A percentile compares a stretch with the other conserved stretches of the same genome.
phyloP scores from a whole-genome alignment of 1,284 basidiomycete species.

The Ustilago curta region DNA sequence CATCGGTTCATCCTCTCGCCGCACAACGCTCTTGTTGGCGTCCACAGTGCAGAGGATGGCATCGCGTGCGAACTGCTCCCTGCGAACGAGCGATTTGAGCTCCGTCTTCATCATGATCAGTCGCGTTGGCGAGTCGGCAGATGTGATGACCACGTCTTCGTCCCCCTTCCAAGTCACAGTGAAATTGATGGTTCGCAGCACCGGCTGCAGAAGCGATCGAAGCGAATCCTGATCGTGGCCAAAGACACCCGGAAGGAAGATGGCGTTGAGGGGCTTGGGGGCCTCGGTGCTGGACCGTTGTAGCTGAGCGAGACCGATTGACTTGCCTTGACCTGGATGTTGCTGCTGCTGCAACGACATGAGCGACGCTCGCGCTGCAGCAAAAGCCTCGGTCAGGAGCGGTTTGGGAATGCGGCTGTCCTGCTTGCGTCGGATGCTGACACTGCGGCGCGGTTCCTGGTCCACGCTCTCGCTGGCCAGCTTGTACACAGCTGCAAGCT shows the following conservation, averaged over 20 bases:
- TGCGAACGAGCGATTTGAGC: conserved; percentile 38
- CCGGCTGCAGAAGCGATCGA: conserved; percentile 39
- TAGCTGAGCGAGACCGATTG: conserved; percentile 51
- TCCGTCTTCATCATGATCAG: conserved; percentile 53
- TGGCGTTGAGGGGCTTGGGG: conserved; percentile 55
- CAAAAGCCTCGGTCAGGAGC: conserved; percentile 56
- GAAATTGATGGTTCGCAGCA: conserved; percentile 44
- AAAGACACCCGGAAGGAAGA: conserved; percentile 58
- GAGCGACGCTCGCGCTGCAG: conserved; percentile 32
- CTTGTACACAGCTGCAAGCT: conserved; percentile 57
- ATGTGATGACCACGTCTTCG: conserved; percentile 61
- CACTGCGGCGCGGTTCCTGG: conserved; percentile 55
- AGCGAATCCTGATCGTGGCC: conserved; percentile 58
- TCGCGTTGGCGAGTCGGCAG: conserved; percentile 42
- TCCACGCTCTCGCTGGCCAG: conserved; percentile 61
- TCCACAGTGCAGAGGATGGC: conserved; percentile 48
- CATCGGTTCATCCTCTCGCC: conserved; percentile 44
- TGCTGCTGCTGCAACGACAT: conserved; percentile 33
- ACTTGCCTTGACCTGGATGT: conserved; percentile 14
- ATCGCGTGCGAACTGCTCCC: conserved; percentile 45
- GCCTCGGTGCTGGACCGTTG: conserved; percentile 36
- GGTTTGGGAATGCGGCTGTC: conserved; percentile 58
- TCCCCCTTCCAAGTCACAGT: conserved; percentile 54
- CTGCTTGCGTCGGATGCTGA: conserved; percentile 61
- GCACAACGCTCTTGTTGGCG: conserved; percentile 28